Evolutionary conservation across 345 rosid species (phyloP).

Genomic region (Murraya koenigii): DNA sequence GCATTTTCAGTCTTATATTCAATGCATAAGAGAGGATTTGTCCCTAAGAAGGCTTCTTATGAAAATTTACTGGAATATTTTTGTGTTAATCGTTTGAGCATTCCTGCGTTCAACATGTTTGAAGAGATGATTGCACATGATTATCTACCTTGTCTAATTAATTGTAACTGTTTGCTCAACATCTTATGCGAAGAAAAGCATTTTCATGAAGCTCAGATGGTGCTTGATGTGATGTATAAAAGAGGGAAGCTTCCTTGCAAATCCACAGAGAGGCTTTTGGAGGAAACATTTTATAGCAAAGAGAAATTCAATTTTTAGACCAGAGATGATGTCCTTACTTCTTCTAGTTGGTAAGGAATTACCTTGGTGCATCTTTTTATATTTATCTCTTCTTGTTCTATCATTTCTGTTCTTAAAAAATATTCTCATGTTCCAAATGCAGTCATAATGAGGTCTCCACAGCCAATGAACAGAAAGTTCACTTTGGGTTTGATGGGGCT

Average conservation of each 20-base stretch:
- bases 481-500: background rate
- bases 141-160: conserved; percentile 24
- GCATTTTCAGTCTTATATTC: conserved; percentile 42
- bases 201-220: conserved; percentile 40
- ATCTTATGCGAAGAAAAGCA: conserved; percentile 46
- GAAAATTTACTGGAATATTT: conserved; percentile 41
- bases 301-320: conserved; percentile 6
- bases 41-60: conserved; percentile 44
- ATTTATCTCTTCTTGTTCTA: background rate
- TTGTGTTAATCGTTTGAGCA: conserved; percentile 41
- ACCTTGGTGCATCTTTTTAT: background rate
- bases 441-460: background rate
- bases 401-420: background rate
- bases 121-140: conserved; percentile 49
- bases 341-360: background rate
- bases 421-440: background rate
- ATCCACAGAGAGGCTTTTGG: conserved; percentile 16
- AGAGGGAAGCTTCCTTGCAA: conserved; percentile 29
- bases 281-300: conserved; percentile 8
- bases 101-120: conserved; percentile 48
- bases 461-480: background rate
- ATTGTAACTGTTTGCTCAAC: conserved; percentile 39
- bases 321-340: conserved; percentile 1
- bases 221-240: conserved; percentile 34
- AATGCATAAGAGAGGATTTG: conserved; percentile 50